phyloP scores from a whole-genome alignment of 306 rosid species.

The Cucurbita maxima region DNA sequence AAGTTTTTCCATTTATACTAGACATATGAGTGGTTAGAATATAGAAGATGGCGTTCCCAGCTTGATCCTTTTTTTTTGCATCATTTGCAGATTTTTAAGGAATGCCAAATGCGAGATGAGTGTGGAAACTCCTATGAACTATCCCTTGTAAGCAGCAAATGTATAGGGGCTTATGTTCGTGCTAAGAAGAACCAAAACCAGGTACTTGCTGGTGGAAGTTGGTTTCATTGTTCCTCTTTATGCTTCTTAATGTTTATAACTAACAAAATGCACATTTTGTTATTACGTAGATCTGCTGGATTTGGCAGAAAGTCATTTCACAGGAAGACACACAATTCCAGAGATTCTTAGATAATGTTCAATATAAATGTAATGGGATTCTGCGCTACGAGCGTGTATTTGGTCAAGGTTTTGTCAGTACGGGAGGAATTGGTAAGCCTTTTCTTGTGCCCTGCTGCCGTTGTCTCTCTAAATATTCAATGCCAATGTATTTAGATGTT shows the following conservation, averaged over 20 bases:
- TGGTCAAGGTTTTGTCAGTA: constrained; percentile 36
- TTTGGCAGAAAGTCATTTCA: constrained; percentile 29
- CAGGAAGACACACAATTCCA: constrained; percentile 32
- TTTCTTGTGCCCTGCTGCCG: not conserved
- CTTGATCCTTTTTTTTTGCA: not conserved
- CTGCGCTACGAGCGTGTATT: constrained; percentile 38
- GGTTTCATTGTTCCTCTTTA: not conserved
- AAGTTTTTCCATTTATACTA: not conserved
- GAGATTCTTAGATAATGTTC: constrained; percentile 37
- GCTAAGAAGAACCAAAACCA: constrained; percentile 92
- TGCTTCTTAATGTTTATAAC: not conserved
- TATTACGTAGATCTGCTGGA: constrained; percentile 76
- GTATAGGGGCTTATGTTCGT: constrained; percentile 92
- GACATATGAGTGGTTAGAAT: not conserved
- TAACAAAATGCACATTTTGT: not conserved
- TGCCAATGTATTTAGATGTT: not conserved
- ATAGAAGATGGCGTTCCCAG: not conserved
- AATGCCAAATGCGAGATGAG: constrained; percentile 35
- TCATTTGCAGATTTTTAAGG: constrained; percentile 52
- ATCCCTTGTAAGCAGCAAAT: constrained; percentile 76
- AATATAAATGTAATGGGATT: constrained; percentile 31
- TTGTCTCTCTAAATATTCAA: not conserved
- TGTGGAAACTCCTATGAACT: constrained; percentile 68
- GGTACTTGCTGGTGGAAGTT: constrained; percentile 19
- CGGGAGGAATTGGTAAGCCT: constrained; percentile 35